phyloP scores from a whole-genome alignment of 163 green algal species.

The Prototheca wickerhamii region DNA sequence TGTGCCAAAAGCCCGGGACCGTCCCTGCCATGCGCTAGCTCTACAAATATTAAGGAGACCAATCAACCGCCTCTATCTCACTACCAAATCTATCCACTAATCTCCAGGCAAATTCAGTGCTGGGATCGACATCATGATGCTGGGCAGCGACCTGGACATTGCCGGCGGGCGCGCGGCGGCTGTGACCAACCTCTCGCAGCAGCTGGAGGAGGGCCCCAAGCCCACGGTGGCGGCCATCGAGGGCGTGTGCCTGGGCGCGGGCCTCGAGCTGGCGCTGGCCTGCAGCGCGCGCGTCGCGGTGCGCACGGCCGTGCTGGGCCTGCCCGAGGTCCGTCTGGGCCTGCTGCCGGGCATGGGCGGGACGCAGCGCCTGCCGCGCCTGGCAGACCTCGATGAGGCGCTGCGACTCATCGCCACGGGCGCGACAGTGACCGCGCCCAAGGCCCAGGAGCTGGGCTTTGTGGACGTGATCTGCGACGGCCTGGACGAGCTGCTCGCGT shows the following conservation, averaged over 20 bases:
- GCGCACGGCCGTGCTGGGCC: slow-evolving; percentile 58
- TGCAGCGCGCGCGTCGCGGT: slow-evolving; percentile 74
- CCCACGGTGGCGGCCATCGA: slow-evolving; percentile 87
- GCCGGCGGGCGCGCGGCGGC: slow-evolving; percentile 48
- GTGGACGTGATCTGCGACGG: slow-evolving; percentile 66
- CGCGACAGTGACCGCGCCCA: slow-evolving; percentile 46
- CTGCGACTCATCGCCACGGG: slow-evolving; percentile 88
- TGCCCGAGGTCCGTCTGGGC: slow-evolving; percentile 90
- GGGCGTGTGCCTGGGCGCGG: slow-evolving; percentile 82
- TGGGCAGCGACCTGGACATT: slow-evolving; percentile 26
- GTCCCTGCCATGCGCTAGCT: not conserved
- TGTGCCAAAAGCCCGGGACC: not conserved
- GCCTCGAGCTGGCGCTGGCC: slow-evolving; percentile 87
- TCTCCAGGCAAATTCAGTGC: slow-evolving; percentile 55
- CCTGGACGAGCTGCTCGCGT: slow-evolving; percentile 23
- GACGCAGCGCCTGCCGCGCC: slow-evolving; percentile 87
- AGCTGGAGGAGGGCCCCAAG: slow-evolving; percentile 82
- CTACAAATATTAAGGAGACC: not conserved
- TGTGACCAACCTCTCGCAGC: slow-evolving; percentile 54
- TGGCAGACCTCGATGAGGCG: slow-evolving; percentile 72
- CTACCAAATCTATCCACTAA: not conserved
- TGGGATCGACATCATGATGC: slow-evolving; percentile 85
- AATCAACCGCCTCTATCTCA: not conserved
- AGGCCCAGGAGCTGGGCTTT: slow-evolving; percentile 61
- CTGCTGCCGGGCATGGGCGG: slow-evolving; percentile 69